Conservation (phyloP, 1,284 basidiomycete species). For the Fomitopsis palustris region DNA sequence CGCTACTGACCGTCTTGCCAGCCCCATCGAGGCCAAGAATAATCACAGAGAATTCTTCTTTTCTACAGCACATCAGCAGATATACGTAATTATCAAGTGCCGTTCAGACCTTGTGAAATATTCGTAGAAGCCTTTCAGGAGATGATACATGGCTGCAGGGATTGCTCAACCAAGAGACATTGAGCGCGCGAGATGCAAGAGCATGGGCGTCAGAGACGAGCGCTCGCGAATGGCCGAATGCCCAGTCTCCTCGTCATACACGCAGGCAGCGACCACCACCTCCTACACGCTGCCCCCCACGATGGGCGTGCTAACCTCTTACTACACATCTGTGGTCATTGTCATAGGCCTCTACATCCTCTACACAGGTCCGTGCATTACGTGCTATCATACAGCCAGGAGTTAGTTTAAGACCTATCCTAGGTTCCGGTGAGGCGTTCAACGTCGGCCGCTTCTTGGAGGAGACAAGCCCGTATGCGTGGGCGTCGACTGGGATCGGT, state of each 20-base stretch:
- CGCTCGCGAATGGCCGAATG: neutral
- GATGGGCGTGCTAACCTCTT: conserved; percentile 46
- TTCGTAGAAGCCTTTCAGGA: conserved; percentile 86
- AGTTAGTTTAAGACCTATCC: neutral
- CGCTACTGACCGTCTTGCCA: conserved; percentile 77
- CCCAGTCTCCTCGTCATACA: neutral
- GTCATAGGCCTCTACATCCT: conserved; percentile 80
- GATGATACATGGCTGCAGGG: conserved; percentile 73
- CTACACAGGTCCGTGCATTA: conserved; percentile 65
- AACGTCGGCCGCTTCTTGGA: conserved; percentile 91
- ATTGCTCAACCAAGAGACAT: neutral
- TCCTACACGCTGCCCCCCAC: conserved; percentile 13
- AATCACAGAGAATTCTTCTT: conserved; percentile 92
- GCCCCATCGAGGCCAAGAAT: conserved; percentile 89
- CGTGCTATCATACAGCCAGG: neutral
- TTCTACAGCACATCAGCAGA: conserved; percentile 41
- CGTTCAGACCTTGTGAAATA: conserved; percentile 75
- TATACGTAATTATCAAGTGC: conserved; percentile 19
- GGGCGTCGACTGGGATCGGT: conserved; percentile 90
- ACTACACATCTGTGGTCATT: conserved; percentile 62
- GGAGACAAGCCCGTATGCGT: conserved; percentile 90
- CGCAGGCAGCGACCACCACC: neutral
- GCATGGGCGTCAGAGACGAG: neutral
- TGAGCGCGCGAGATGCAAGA: neutral
- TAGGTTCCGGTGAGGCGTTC: conserved; percentile 87